phyloP scores from a whole-genome alignment of 306 rosid species.

The Cicer chorassanicum region DNA sequence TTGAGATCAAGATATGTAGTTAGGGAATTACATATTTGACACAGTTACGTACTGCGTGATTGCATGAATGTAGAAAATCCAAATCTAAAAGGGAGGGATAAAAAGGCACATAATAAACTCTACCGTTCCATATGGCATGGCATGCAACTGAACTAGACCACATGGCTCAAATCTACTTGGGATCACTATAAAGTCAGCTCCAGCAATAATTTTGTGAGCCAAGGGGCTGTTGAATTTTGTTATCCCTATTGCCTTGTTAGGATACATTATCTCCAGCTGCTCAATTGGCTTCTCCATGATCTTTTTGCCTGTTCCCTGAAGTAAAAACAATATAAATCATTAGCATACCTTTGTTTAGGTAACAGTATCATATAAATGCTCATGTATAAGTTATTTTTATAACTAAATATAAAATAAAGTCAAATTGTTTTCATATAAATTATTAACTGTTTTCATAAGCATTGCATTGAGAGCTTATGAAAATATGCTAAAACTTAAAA shows the following conservation, averaged over 20 bases:
- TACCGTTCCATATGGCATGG: slow-evolving; percentile 89
- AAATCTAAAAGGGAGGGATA: background rate
- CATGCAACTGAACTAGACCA: slow-evolving; percentile 83
- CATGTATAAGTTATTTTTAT: no score
- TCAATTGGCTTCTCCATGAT: slow-evolving; percentile 71
- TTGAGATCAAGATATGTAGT: background rate
- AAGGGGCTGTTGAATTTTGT: slow-evolving; percentile 69
- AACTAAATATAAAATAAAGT: no score
- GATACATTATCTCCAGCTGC: slow-evolving; percentile 59
- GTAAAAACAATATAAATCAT: slow-evolving; percentile 20
- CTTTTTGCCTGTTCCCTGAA: slow-evolving; percentile 82
- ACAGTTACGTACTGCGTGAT: background rate
- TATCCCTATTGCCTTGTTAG: slow-evolving; percentile 65
- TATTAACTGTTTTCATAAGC: no score
- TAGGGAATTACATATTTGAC: background rate
- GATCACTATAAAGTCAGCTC: slow-evolving; percentile 68
- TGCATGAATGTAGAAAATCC: background rate
- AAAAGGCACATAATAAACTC: background rate
- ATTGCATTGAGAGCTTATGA: no score
- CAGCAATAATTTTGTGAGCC: slow-evolving; percentile 82
- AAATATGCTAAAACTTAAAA: no score
- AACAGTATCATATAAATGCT: background rate
- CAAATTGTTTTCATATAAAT: no score
- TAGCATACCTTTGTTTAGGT: slow-evolving; percentile 17
- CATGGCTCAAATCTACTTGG: slow-evolving; percentile 94